These are phyloP conservation scores for Nicotiana undulata DNA, from an alignment of 257 asterid genomes.

Conservation along the genomic window DNA sequence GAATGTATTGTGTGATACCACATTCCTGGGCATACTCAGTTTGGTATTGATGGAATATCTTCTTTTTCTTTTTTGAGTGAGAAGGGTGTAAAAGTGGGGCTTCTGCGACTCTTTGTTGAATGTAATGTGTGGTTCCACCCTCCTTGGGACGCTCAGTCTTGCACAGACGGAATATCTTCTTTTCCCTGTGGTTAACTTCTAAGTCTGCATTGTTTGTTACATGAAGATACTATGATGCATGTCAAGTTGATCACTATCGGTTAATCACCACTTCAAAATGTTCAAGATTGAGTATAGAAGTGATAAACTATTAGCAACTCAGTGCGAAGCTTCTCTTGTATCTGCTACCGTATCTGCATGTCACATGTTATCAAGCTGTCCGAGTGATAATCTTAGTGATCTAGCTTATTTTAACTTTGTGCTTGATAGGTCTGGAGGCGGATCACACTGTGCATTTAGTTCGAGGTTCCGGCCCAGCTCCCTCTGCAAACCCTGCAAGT, in stretches of 20 bases:
- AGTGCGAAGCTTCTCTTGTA: neutral
- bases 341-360: neutral
- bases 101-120: neutral
- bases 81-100: neutral
- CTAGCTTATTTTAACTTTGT: neutral
- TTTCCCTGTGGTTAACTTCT: neutral
- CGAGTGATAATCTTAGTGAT: neutral
- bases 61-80: neutral
- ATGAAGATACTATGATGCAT: neutral
- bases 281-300: conserved; percentile 1
- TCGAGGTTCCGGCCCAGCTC: conserved; percentile 36
- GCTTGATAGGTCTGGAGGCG: conserved; percentile 40
- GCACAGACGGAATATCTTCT: neutral
- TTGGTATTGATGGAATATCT: neutral
- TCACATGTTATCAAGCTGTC: neutral
- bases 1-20: neutral
- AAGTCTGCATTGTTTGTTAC: neutral
- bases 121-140: neutral
- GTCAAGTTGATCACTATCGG: neutral
- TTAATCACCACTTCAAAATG: neutral
- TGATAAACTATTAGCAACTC: neutral
- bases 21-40: neutral
- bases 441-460: conserved; percentile 58
- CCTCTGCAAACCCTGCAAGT: conserved; percentile 26
- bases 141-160: neutral